Evolutionary conservation across 1,284 basidiomycete species (phyloP), one percentile per base, ranked within the genome.

Genomic region (Heliocybe sulcata): DNA sequence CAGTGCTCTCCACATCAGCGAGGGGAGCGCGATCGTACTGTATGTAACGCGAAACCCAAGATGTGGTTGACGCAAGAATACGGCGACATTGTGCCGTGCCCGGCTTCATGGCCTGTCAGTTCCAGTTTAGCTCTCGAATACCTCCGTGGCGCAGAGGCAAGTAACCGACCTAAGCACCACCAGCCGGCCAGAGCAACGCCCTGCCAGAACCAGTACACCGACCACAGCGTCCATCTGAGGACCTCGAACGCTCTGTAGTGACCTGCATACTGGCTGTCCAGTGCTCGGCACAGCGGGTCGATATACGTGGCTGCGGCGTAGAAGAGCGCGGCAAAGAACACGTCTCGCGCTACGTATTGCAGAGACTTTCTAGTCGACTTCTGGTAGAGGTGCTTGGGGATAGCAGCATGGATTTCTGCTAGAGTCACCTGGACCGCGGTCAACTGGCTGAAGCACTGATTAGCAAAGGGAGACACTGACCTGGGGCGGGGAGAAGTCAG

Each of bases 371-470:
- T 53, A 0, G 87, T 86, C 3, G 79, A 83, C 65, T 84, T 85
- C 65, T 87, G 72, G 66, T 82, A 86, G 65, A 90, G 83, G 67
- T 87, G 82, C 47, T 80, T 80, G 0, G 80, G 80, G 16, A 83
- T 67, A 2, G 69, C 74, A 1, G 74, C 66, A 56, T 74, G 78
- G 16, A 83, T 60, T 53, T 81, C 71, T 11, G 71, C 61, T 26
- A 80, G 61, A 12, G 77, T 75, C 42, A 72, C 66, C 73, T 63
- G 50, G 12, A 53, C 16, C 33, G 58, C 53, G 57, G 54, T 29
- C 54, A 60, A 35, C 26, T 8, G 26, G 29, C 6, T 16, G 51
- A 3, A 31, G n/a, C 6, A 4, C 9, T 19, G 19, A n/a, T 25
- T 23, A 47, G 4, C 14, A n/a, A 19, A 53, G 54, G 51, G 58